Base-by-base conservation (phyloP, 1,139 yeast species). In the Wickerhamomyces sp. region DNA sequence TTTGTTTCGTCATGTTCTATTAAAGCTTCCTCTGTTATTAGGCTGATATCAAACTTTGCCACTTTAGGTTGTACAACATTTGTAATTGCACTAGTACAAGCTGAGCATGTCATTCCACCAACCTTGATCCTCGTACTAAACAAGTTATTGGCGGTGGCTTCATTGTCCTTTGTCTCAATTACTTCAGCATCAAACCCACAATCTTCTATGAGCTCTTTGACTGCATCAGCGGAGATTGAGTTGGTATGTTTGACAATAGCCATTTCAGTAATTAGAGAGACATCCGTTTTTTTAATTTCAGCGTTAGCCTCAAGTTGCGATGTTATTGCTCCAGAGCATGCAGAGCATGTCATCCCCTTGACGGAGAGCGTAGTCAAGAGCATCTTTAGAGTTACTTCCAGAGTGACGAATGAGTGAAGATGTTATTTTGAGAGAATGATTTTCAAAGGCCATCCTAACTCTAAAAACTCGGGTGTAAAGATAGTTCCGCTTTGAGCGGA, bases 321-420 rank as follows among this genome's bases (percentile, higher is more conserved):
- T 2, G 81, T 75, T 24, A 88, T 75, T 1, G 89, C 64, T 2
- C 77, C 68, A 4, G 79, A 73, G 55, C 96, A 88, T 1, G 93
- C 73, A 3, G 91, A 84, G 53, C 96, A 88, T 6, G 96, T 86
- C 96, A 88, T 88, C 5, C 96, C 96, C 22, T 52, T 51, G 7
- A 78, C 65, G 3, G 61, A 49, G 23, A 68, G 43, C 22, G 39
- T 38, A 4, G 53, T 48, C 13, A 29, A 28, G 16, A 29, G 36
- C 46, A 42, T 42, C n/a, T 12, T 24, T n/a, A n/a, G n/a, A n/a
- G n/a, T n/a, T n/a, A n/a, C n/a, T n/a, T n/a, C n/a, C n/a, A n/a
- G n/a, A n/a, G n/a, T n/a, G n/a, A n/a, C n/a, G n/a, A n/a, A n/a
- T n/a, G n/a, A n/a, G n/a, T n/a, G n/a, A n/a, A n/a, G n/a, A n/a